phyloP scores from a whole-genome alignment of 805 yeast species.

The Wickerhamiella cacticola region DNA sequence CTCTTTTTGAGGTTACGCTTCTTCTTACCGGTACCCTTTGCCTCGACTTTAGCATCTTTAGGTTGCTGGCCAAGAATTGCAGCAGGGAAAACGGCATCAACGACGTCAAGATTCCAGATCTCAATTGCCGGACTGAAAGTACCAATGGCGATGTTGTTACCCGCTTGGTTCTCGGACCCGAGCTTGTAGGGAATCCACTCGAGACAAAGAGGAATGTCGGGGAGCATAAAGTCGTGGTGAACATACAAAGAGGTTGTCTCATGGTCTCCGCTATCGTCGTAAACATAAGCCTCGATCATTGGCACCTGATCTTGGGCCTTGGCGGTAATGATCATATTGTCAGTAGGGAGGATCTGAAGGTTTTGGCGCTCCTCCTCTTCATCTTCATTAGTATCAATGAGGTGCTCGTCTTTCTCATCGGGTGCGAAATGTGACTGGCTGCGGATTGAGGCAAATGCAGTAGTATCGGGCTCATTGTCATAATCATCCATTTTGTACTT shows the following conservation, averaged over 20 bases:
- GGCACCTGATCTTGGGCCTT: conserved; percentile 95
- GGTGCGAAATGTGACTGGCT: conserved; percentile 32
- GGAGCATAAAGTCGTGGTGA: conserved; percentile 94
- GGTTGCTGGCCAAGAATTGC: conserved; percentile 74
- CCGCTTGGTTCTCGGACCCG: conserved; percentile 36
- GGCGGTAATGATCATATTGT: conserved; percentile 77
- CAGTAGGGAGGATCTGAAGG: conserved; percentile 76
- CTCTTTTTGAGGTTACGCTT: conserved; percentile 43
- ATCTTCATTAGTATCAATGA: conserved; percentile 41
- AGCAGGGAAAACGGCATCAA: conserved; percentile 92
- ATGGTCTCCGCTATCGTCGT: conserved; percentile 75
- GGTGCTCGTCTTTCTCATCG: conserved; percentile 43
- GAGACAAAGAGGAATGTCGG: conserved; percentile 91
- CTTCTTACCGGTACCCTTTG: conserved; percentile 28
- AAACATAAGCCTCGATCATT: conserved; percentile 81
- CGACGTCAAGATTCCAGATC: conserved; percentile 86
- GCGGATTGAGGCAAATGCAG: conserved; percentile 33
- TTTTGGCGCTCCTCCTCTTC: conserved; percentile 79
- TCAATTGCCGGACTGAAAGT: conserved; percentile 97
- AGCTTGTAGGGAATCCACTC: conserved; percentile 86
- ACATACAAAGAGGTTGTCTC: conserved; percentile 63
- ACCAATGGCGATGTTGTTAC: conserved; percentile 92
- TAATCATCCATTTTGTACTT: conserved; percentile 30
- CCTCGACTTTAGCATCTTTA: conserved; percentile 28
- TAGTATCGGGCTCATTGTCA: conserved; percentile 34